Percentiles rank a stretch among this genome's conserved stretches.
Conservation (phyloP, 169 alveolate genomes). For the Eimeria nieschulzi region DNA sequence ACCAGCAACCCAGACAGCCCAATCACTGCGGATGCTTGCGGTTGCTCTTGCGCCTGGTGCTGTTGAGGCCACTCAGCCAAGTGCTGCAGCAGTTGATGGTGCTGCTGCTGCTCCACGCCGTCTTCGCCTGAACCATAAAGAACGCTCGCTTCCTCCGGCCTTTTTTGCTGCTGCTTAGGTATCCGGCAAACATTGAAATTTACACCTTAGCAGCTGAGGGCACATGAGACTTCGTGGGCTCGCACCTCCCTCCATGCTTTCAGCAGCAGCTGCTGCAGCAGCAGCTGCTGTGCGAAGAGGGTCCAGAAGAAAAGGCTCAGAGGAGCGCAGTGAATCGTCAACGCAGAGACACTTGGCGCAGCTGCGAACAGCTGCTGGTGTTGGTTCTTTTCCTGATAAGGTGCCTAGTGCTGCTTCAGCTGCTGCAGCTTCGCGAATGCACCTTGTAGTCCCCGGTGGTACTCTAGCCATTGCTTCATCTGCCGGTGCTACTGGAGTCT, state of each 20-base stretch:
- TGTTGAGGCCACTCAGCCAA: neutral
- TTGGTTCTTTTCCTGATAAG: neutral
- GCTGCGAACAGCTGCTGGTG: neutral
- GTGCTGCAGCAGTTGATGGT: neutral
- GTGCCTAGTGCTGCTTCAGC: constrained; percentile 6
- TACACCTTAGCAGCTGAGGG: neutral
- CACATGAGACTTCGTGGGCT: neutral
- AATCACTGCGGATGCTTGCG: constrained; percentile 4
- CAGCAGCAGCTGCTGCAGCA: constrained; percentile 36
- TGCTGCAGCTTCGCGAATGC: neutral
- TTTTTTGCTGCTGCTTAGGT: neutral
- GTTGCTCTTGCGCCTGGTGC: neutral
- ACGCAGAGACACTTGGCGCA: constrained; percentile 48
- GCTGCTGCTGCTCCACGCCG: constrained; percentile 16
- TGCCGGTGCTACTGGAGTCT: constrained; percentile 5
- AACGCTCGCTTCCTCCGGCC: neutral
- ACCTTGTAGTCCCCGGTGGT: neutral
- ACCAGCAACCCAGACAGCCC: constrained; percentile 45
- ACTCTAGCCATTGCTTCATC: neutral
- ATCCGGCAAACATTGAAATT: neutral
- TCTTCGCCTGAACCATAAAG: neutral
- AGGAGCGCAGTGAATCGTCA: constrained; percentile 10
- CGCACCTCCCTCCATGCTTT: neutral
- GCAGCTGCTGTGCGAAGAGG: constrained; percentile 26
- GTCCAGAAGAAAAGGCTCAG: constrained; percentile 37